Conservation (phyloP, 2,329 filamentous ascomycete genomes). For the Diaporthe batatas region DNA sequence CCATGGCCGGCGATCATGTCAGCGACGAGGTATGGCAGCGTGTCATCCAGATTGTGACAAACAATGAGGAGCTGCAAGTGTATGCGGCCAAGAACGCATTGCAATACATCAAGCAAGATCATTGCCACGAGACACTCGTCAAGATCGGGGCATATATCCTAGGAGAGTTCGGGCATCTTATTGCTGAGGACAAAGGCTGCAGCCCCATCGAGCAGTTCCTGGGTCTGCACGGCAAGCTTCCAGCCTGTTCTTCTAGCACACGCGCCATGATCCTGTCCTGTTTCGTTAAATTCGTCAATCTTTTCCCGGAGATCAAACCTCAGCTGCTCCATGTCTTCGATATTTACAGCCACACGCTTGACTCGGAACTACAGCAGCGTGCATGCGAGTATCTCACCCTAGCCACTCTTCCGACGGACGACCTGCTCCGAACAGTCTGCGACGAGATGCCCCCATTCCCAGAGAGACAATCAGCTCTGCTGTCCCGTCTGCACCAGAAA, state of each 20-base stretch:
- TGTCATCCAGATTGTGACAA: slow-evolving; percentile 98
- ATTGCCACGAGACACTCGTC: slow-evolving; percentile 96
- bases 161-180: slow-evolving; percentile 96
- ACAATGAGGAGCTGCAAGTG: slow-evolving; percentile 97
- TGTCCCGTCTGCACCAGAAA: slow-evolving; percentile 95
- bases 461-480: slow-evolving; percentile 89
- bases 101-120: slow-evolving; percentile 90
- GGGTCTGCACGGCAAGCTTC: slow-evolving; percentile 90
- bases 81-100: slow-evolving; percentile 96
- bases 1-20: slow-evolving; percentile 97
- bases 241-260: slow-evolving; percentile 88
- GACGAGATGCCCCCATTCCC: slow-evolving; percentile 99
- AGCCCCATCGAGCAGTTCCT: slow-evolving; percentile 98
- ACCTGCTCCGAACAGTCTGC: slow-evolving; percentile 91
- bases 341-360: slow-evolving; percentile 92
- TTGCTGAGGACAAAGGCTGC: slow-evolving; percentile 91
- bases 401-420: slow-evolving; percentile 87
- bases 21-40: slow-evolving; percentile 99
- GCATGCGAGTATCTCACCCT: slow-evolving; percentile 95
- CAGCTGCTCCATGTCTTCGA: slow-evolving; percentile 92
- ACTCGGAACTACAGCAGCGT: slow-evolving; percentile 95
- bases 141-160: slow-evolving; percentile 98
- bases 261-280: slow-evolving; percentile 94
- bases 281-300: slow-evolving; percentile 97
- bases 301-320: slow-evolving; percentile 98